Base-by-base conservation (phyloP, 2,329 filamentous ascomycete genomes). In the Pseudocercospora eumusae region DNA sequence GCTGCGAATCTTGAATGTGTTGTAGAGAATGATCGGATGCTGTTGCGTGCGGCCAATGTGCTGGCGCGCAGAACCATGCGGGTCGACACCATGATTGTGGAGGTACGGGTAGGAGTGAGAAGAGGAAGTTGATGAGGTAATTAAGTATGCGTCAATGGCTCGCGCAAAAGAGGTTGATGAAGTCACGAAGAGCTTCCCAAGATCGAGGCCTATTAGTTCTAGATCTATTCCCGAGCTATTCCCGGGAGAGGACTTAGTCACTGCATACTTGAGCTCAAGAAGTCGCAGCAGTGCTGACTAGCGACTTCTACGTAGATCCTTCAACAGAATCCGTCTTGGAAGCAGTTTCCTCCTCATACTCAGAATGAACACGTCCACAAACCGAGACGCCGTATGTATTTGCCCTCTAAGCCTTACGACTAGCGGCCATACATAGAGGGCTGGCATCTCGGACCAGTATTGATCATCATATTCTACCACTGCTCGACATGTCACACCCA, bases 41-140 rank as follows among this genome's bases (percentile, higher is more conserved):
- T 68, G 54, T 54, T 44, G 50, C 73, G 70, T 50, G 76, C 60
- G 3, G 76, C 70, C 31, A 80, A 74, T 63, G 81, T 77, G 62
- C 78, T 72, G 20, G 79, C 77, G 74, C 81, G 80, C 65, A 77
- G 67, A 33, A 80, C 70, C 21, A 81, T 67, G 64, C 81, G 77
- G 55, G 78, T 73, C 27, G 78, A 75, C 57, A 79, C 76, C 83
- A 85, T 84, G 50, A 25, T 69, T 55, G 28, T 28, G 23, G 31
- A 57, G 45, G 49, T 33, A 23, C 21, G 10, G 36, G 11, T 44
- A 23, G 52, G n/a, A 31, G 47, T 52, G 13, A 10, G 31, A 50
- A 27, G 47, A 52, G 44, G 15, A 25, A 47, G 11, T 3, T 25
- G 23, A 25, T 25, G 6, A 15, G n/a, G 36, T n/a, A n/a, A 15